Evolutionary conservation across 2,329 filamentous ascomycete genomes (phyloP).

Genomic region (Claviceps humidiphila): DNA sequence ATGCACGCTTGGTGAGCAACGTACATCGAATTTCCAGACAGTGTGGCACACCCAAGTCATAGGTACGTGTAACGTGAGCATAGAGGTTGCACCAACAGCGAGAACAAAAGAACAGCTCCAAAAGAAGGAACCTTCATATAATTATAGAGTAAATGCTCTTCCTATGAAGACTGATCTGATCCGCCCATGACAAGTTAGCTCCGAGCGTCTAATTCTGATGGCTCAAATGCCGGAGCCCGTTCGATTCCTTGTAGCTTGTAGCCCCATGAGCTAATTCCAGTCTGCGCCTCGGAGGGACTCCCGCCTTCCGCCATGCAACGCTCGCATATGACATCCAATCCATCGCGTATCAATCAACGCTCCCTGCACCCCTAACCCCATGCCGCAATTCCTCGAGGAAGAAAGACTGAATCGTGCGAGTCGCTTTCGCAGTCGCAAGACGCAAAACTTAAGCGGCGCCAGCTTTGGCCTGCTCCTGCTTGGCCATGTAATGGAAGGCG

Average conservation of each 20-base stretch:
- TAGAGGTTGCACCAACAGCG: background rate
- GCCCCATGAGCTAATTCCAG: background rate
- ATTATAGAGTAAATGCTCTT: conserved; percentile 1
- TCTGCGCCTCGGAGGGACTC: background rate
- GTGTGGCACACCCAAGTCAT: too few relatives aligned
- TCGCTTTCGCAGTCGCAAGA: too few relatives aligned
- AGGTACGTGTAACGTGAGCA: too few relatives aligned
- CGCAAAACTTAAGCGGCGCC: conserved; percentile 1
- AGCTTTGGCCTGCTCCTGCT: conserved; percentile 24
- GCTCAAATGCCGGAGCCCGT: background rate
- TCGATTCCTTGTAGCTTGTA: background rate
- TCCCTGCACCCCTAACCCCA: background rate
- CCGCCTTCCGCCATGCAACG: background rate
- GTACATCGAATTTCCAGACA: too few relatives aligned
- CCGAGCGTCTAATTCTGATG: background rate
- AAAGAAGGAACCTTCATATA: background rate
- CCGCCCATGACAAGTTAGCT: background rate
- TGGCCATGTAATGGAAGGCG: conserved; percentile 66
- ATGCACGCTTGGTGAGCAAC: too few relatives aligned
- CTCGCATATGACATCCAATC: background rate
- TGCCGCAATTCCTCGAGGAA: background rate
- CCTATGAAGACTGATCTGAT: background rate
- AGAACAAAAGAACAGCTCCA: too few relatives aligned
- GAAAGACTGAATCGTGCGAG: background rate
- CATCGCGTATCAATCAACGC: background rate